Conservation (phyloP, 805 yeast species). For the Metschnikowia picachoensis region DNA sequence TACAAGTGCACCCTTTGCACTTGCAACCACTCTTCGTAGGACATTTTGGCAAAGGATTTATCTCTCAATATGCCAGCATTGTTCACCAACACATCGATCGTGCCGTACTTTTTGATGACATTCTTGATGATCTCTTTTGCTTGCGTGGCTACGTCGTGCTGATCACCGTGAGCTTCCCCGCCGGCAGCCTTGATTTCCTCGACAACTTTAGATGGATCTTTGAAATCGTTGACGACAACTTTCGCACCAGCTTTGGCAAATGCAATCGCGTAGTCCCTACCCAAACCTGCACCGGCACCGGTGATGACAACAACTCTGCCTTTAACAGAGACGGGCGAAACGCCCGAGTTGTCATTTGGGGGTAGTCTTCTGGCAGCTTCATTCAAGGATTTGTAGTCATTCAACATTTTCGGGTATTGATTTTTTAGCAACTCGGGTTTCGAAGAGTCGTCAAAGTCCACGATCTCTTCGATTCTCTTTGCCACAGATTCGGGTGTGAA, state of each 20-base stretch:
- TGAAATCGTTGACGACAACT: constrained; percentile 89
- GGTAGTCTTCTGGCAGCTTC: constrained; percentile 50
- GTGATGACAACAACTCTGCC: constrained; percentile 88
- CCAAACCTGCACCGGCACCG: constrained; percentile 95
- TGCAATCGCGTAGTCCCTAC: constrained; percentile 80
- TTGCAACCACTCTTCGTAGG: constrained; percentile 76
- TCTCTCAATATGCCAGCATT: constrained; percentile 96
- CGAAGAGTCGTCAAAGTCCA: constrained; percentile 56
- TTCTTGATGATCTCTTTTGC: constrained; percentile 73
- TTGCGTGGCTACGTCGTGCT: constrained; percentile 74
- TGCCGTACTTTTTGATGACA: constrained; percentile 73
- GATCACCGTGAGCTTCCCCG: constrained; percentile 78
- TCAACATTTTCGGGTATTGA: constrained; percentile 67
- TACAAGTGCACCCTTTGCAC: constrained; percentile 78
- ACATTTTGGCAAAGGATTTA: constrained; percentile 79
- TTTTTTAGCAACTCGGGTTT: constrained; percentile 46
- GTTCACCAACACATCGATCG: constrained; percentile 80
- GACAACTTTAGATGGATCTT: constrained; percentile 69
- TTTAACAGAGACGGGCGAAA: constrained; percentile 53
- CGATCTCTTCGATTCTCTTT: constrained; percentile 57
- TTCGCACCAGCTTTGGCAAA: constrained; percentile 92
- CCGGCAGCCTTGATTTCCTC: constrained; percentile 69
- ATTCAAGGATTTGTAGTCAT: constrained; percentile 64
- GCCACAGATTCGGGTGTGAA: constrained; percentile 86
- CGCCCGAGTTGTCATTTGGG: constrained; percentile 42